Conservation (phyloP, 306 rosid genomes). For the Glycine tomentella region DNA sequence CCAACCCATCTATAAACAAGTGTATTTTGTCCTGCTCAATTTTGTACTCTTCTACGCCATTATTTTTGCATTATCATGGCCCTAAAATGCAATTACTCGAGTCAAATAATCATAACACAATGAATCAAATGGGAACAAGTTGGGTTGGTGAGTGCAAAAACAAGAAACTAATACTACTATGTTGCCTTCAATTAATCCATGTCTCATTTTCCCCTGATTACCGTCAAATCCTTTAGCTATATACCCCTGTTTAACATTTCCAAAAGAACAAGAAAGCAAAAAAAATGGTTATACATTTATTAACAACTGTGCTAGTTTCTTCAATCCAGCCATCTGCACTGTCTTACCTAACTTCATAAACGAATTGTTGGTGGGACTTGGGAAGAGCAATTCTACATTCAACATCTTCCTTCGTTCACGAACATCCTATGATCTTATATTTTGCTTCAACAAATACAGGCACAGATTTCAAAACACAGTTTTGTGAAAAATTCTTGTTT, state of each 20-base stretch:
- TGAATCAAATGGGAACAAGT: not conserved
- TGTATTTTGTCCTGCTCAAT: not conserved
- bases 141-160: conserved; percentile 10
- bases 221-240: too few species aligned
- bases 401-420: not conserved
- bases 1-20: conserved; percentile 26
- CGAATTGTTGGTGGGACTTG: not conserved
- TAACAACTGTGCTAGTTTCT: not conserved
- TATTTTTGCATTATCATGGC: too few species aligned
- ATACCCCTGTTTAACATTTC: too few species aligned
- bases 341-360: conserved; percentile 5
- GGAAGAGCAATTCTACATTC: not conserved
- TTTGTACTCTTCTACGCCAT: not conserved
- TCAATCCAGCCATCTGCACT: not conserved
- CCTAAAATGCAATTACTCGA: not conserved
- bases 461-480: too few species aligned
- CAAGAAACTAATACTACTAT: too few species aligned
- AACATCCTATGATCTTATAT: not conserved
- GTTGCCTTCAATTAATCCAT: too few species aligned
- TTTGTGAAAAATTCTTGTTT: too few species aligned
- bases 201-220: too few species aligned
- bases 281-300: not conserved
- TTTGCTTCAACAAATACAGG: not conserved
- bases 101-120: not conserved
- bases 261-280: too few species aligned